Percentiles rank a stretch among this genome's conserved stretches.
phyloP scores from a whole-genome alignment of 2,329 filamentous ascomycete genomes.

The Epichloe brachyelytri region DNA sequence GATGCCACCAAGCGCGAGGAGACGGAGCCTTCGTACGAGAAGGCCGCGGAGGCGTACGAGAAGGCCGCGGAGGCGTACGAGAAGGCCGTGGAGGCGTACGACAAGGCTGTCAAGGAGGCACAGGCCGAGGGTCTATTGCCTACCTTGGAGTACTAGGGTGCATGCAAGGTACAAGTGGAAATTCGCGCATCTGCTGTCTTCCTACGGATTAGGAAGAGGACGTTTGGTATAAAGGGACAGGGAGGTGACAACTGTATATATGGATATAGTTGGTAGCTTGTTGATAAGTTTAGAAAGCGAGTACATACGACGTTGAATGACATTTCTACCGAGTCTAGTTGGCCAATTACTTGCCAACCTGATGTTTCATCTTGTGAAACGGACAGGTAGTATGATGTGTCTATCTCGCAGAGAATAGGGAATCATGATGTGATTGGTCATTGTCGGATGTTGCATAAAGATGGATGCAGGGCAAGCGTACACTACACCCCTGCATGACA shows the following conservation, averaged over 20 bases:
- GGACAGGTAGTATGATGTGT: too few species aligned
- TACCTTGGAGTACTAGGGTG: conserved; percentile 4
- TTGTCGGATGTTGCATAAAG: too few species aligned
- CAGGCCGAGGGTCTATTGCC: conserved; percentile 20
- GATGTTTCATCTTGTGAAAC: too few species aligned
- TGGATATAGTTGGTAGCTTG: background rate
- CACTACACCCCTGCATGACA: too few species aligned
- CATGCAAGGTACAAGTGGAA: background rate
- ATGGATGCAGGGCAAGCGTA: too few species aligned
- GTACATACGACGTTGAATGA: background rate
- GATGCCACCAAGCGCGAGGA: conserved; percentile 19
- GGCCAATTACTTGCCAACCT: too few species aligned
- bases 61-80: conserved; percentile 24
- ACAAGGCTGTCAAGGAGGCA: conserved; percentile 22
- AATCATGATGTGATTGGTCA: too few species aligned
- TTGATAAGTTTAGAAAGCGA: background rate
- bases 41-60: conserved; percentile 22
- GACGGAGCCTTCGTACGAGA: conserved; percentile 20
- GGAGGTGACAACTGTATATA: background rate
- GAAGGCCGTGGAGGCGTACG: conserved; percentile 21
- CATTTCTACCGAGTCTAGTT: background rate
- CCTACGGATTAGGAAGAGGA: too few species aligned
- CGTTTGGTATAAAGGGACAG: too few species aligned
- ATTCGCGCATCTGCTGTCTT: background rate
- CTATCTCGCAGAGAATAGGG: too few species aligned